Conservation (phyloP, 768 basidiomycete genomes). For the Collybia sordida region DNA sequence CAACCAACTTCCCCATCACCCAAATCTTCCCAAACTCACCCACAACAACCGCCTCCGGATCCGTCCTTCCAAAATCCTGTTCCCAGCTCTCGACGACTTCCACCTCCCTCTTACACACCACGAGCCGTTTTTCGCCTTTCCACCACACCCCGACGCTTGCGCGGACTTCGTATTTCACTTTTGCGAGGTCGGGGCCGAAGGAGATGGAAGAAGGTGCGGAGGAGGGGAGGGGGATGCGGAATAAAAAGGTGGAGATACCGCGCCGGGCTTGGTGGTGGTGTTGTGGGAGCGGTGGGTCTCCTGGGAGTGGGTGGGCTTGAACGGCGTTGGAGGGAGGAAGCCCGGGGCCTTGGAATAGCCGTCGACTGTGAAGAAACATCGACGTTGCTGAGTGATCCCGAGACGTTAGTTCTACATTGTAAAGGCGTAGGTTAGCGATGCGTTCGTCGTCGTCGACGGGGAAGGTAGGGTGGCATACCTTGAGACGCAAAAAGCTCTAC, state of each 20-base stretch:
- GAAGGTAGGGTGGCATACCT: slow-evolving; percentile 54
- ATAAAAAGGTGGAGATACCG: slow-evolving; percentile 77
- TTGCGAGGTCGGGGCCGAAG: slow-evolving; percentile 70
- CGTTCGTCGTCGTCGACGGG: too few species aligned
- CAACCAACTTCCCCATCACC: slow-evolving; percentile 67
- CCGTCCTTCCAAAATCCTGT: slow-evolving; percentile 31
- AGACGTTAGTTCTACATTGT: slow-evolving; percentile 64
- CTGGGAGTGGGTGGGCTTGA: slow-evolving; percentile 55
- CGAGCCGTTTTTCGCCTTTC: slow-evolving; percentile 71
- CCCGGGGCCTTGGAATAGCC: slow-evolving; percentile 79
- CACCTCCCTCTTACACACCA: slow-evolving; percentile 58
- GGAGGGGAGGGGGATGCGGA: slow-evolving; percentile 69
- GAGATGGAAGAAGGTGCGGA: slow-evolving; percentile 69
- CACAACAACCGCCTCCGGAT: slow-evolving; percentile 62
- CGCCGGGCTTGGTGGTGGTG: slow-evolving; percentile 73
- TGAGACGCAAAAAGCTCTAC: slow-evolving; percentile 75
- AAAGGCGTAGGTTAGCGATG: too few species aligned
- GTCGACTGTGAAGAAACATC: slow-evolving; percentile 67
- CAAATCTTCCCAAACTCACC: slow-evolving; percentile 82
- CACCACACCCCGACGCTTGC: slow-evolving; percentile 73
- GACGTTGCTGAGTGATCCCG: slow-evolving; percentile 80
- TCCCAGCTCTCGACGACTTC: slow-evolving; percentile 64
- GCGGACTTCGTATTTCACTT: slow-evolving; percentile 69
- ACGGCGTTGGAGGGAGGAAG: slow-evolving; percentile 86
- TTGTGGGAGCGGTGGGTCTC: slow-evolving; percentile 59